Conservation (phyloP, 2,329 filamentous ascomycete genomes). For the Apiospora rasikravindrae region DNA sequence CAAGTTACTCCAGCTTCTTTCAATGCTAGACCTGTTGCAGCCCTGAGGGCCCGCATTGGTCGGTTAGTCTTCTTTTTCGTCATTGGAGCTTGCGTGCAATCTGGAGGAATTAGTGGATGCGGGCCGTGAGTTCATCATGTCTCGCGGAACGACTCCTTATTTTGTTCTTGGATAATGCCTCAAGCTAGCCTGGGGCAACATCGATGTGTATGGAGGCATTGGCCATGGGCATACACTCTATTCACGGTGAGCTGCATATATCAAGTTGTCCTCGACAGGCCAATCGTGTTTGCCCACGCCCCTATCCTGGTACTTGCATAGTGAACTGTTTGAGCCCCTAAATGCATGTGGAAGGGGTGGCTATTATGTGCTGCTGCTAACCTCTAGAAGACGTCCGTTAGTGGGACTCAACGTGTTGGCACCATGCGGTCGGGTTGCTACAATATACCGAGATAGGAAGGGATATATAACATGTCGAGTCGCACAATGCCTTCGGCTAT, state of each 20-base stretch:
- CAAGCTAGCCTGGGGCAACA: neutral
- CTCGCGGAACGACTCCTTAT: neutral
- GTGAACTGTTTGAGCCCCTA: no score
- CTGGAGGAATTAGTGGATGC: neutral
- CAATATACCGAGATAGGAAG: neutral
- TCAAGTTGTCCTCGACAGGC: neutral
- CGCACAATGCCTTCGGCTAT: neutral
- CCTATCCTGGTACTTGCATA: neutral
- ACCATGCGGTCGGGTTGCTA: slow-evolving; percentile 7
- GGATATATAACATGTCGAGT: slow-evolving; percentile 1
- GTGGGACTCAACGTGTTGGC: neutral
- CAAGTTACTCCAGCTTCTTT: neutral
- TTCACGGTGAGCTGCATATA: neutral
- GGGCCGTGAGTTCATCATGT: neutral
- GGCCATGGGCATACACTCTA: neutral
- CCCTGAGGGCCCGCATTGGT: neutral
- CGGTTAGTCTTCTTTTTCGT: neutral
- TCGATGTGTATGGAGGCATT: neutral
- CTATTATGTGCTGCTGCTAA: neutral
- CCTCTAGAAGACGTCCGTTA: neutral
- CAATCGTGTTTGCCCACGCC: neutral
- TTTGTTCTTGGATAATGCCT: neutral
- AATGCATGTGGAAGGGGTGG: neutral
- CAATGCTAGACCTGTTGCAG: neutral
- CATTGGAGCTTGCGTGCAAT: neutral